These are phyloP conservation scores for Jaltomata sinuosa DNA, from an alignment of 257 asterid genomes.

Conservation along the genomic window DNA sequence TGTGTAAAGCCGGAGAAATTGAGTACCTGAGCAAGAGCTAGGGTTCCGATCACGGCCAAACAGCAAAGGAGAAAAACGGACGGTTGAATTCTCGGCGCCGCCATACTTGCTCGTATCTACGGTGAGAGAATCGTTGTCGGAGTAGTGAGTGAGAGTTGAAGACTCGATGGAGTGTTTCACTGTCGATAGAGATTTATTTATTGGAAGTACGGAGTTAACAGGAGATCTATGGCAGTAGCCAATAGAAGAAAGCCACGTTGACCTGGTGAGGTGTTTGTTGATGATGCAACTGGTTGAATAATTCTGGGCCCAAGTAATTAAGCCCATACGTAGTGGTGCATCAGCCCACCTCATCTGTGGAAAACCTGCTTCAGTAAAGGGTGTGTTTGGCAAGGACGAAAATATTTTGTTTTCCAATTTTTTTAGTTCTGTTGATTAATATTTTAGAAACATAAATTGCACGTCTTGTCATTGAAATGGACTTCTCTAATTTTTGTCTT, in stretches of 20 bases:
- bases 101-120: neutral
- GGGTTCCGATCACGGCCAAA: constrained; percentile 26
- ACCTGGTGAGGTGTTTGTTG: neutral
- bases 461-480: too few relatives aligned
- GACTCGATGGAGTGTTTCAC: neutral
- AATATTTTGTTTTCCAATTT: neutral
- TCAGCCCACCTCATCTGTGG: neutral
- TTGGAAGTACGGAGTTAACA: neutral
- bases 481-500: too few relatives aligned
- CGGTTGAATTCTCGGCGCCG: constrained; percentile 24
- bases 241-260: neutral
- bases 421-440: neutral
- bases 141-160: neutral
- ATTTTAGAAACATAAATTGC: too few relatives aligned
- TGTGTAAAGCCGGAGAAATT: neutral
- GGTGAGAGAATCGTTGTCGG: neutral
- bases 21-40: constrained; percentile 35
- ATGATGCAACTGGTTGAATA: neutral
- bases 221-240: neutral
- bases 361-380: neutral
- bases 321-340: neutral
- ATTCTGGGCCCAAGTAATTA: neutral
- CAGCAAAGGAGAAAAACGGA: constrained; percentile 11
- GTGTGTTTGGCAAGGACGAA: neutral
- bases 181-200: neutral